Conservation (phyloP, 2,329 filamentous ascomycete genomes). For the Pseudocercospora eumusae region DNA sequence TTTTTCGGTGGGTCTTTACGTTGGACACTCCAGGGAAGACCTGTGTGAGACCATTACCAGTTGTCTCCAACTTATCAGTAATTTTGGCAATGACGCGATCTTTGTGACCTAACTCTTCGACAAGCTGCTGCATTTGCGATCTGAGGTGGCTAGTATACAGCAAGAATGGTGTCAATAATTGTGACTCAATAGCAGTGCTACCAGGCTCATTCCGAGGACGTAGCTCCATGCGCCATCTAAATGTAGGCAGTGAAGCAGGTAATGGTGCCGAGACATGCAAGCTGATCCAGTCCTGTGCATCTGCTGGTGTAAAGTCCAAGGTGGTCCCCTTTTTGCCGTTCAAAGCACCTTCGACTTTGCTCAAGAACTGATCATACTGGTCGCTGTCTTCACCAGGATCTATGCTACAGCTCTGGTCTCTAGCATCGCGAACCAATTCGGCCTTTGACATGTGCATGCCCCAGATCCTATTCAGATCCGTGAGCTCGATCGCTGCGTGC, state of each 20-base stretch:
- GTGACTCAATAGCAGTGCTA: constrained; percentile 47
- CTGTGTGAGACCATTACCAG: constrained; percentile 57
- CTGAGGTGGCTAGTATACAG: constrained; percentile 51
- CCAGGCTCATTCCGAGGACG: constrained; percentile 3
- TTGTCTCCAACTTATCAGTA: constrained; percentile 59
- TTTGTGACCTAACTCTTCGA: constrained; percentile 57
- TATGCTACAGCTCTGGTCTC: constrained; percentile 66
- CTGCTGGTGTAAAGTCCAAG: constrained; percentile 35
- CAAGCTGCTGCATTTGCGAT: constrained; percentile 51
- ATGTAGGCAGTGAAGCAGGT: constrained; percentile 61
- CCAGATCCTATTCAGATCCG: constrained; percentile 75
- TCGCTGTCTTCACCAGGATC: constrained; percentile 69
- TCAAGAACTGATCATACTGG: constrained; percentile 68
- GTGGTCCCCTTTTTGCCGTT: constrained; percentile 42
- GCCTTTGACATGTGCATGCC: constrained; percentile 62
- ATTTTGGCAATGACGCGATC: constrained; percentile 61
- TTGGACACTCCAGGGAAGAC: constrained; percentile 59
- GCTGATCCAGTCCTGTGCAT: constrained; percentile 42
- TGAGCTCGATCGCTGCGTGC: constrained; percentile 67
- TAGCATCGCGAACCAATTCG: constrained; percentile 64
- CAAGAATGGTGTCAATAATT: constrained; percentile 58
- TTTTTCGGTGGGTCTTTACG: constrained; percentile 48
- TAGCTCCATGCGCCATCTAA: constrained; percentile 67
- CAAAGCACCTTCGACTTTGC: constrained; percentile 59
- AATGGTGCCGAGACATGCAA: constrained; percentile 62